A percentile compares a stretch with the other conserved stretches of the same genome.
Evolutionary conservation across 306 rosid genomes (phyloP).

Genomic region (Oemleria cerasiformis): DNA sequence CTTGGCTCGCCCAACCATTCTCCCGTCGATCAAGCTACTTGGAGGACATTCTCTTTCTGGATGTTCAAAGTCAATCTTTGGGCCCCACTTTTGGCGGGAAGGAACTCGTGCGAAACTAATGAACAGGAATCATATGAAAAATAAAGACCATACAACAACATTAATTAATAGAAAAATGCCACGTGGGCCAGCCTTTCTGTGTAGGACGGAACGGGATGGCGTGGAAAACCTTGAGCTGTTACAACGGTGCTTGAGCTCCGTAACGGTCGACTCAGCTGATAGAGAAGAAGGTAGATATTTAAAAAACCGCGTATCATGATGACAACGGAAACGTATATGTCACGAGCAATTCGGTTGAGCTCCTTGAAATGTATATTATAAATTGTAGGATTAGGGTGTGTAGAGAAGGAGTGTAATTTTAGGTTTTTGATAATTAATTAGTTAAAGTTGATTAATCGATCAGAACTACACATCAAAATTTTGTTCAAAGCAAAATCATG

Average conservation of each 20-base stretch:
- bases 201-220: slow-evolving; percentile 34
- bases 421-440: too few relatives aligned
- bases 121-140: too few relatives aligned
- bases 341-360: slow-evolving; percentile 12
- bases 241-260: slow-evolving; percentile 43
- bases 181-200: slow-evolving; percentile 16
- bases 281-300: not conserved
- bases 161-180: not conserved
- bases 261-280: slow-evolving; percentile 32
- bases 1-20: slow-evolving; percentile 17
- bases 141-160: not conserved
- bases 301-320: slow-evolving; percentile 32
- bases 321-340: slow-evolving; percentile 39
- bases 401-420: too few relatives aligned
- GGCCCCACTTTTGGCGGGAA: slow-evolving; percentile 1
- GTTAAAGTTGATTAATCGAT: too few relatives aligned
- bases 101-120: slow-evolving; percentile 8
- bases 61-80: slow-evolving; percentile 8
- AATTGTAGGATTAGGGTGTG: not conserved
- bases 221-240: slow-evolving; percentile 25
- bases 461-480: too few relatives aligned
- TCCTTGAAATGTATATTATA: not conserved
- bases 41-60: slow-evolving; percentile 21
- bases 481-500: too few relatives aligned
- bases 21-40: slow-evolving; percentile 11